Percentiles rank a stretch among this genome's conserved stretches.
Conservation (phyloP, 2,329 filamentous ascomycete species). For the Diaporthe citrichinensis region DNA sequence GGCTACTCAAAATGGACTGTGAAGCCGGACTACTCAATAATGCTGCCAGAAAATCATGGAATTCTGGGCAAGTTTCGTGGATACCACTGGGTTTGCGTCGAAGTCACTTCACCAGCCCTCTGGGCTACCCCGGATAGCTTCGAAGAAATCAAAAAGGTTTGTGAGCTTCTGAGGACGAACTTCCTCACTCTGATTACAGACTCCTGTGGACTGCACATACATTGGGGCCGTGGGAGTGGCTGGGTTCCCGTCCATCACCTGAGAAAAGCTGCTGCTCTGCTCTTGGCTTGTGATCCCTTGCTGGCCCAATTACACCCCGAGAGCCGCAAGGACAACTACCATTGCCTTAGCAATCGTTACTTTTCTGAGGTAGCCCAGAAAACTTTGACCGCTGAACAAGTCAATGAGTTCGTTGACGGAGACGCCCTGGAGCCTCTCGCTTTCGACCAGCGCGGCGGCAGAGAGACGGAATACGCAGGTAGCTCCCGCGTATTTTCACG, state of each 20-base stretch:
- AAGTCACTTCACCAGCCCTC: neutral
- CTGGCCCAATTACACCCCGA: slow-evolving; percentile 5
- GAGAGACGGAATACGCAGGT: neutral
- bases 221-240: neutral
- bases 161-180: neutral
- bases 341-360: neutral
- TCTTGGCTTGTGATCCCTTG: slow-evolving; percentile 3
- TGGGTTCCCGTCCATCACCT: neutral
- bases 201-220: slow-evolving; percentile 8
- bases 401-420: neutral
- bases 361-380: slow-evolving; percentile 12
- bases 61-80: neutral
- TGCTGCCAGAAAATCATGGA: neutral
- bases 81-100: neutral
- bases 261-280: neutral
- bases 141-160: neutral
- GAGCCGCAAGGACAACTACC: neutral
- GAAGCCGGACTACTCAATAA: neutral
- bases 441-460: neutral
- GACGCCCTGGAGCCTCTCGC: neutral
- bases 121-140: neutral
- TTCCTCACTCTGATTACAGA: neutral
- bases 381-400: neutral
- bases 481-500: neutral
- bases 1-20: neutral